These are phyloP conservation scores for Elongisporangium senticosum DNA, from an alignment of 352 stramenopile genomes.

Conservation along the genomic window DNA sequence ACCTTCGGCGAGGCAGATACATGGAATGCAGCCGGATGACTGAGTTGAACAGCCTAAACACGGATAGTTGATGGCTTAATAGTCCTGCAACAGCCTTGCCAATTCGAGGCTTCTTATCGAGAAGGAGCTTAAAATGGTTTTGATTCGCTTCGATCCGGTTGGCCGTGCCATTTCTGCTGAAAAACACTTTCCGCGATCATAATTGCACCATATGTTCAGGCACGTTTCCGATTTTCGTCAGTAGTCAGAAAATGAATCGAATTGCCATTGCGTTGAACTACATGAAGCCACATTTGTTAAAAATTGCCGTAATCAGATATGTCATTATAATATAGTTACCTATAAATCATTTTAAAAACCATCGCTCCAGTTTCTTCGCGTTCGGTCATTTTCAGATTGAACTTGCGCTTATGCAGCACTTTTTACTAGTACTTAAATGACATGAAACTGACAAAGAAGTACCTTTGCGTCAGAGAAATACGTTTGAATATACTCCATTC, in stretches of 20 bases:
- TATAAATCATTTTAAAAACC: constrained; percentile 8
- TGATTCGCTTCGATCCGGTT: constrained; percentile 18
- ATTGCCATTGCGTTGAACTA: neutral
- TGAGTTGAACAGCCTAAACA: constrained; percentile 1
- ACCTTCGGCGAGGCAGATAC: no score
- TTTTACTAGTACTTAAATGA: constrained; percentile 14
- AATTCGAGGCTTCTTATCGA: constrained; percentile 6
- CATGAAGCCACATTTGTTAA: no score
- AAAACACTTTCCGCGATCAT: constrained; percentile 7
- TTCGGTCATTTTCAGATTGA: constrained; percentile 8
- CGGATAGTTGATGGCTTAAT: constrained; percentile 11
- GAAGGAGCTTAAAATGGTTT: constrained; percentile 15
- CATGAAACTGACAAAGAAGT: constrained; percentile 13
- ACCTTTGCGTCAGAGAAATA: constrained; percentile 6
- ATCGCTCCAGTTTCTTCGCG: constrained; percentile 2
- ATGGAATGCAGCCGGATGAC: neutral
- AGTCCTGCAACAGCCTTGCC: constrained; percentile 11
- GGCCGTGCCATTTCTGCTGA: constrained; percentile 10
- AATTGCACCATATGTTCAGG: constrained; percentile 10
- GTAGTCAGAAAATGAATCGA: neutral
- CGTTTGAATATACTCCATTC: constrained; percentile 12
- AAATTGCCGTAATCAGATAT: no score
- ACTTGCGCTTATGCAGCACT: constrained; percentile 5
- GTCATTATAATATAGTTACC: neutral
- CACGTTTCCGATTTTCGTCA: constrained; percentile 8